Base-by-base conservation (phyloP, 169 alveolate genomes). In the Plasmodium chabaudi region DNA sequence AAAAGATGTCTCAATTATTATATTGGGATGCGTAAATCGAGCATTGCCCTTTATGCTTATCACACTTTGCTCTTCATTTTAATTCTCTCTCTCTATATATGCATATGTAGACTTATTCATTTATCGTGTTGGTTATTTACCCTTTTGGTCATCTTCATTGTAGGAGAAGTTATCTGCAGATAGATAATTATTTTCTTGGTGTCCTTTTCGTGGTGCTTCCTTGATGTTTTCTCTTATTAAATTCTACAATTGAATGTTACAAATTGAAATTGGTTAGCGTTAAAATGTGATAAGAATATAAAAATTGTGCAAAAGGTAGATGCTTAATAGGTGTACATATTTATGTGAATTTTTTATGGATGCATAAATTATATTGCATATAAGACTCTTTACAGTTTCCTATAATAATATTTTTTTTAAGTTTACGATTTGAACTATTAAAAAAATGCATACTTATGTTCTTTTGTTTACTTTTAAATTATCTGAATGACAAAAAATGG, bases 401-500 rank as follows among this genome's bases (percentile, higher is more conserved):
- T 34, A 34, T 34, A 34, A 2, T 34, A 34, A 34, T 34, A n/a
- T 57, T 15, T 51, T 6, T 61, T 61, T 39, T 7, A 9, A 61
- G 9, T 65, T 23, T 44, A 34, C 39, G 9, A n/a, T 25, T 51
- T 51, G 23, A 15, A 51, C 19, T 15, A 5, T 13, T 51, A 15
- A 51, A 15, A 51, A 65, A 65, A 65, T 65, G 46, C 42, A 0
- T 67, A 21, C 39, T 21, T 23, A 63, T 65, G 27, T 67, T 67
- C 10, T 60, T 67, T 39, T 15, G 34, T 55, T 82, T 82, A 82
- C 90, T 70, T 82, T 82, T 70, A 82, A 82, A 56, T 82, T 68
- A 25, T 82, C 82, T 47, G 90, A 82, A 49, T 82, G 84, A 64
- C 90, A 65, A 44, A 82, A 82, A 65, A 82, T 82, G 82, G 67